Conservation (phyloP, 1,139 yeast genomes). For the Protomyces inouyei region DNA sequence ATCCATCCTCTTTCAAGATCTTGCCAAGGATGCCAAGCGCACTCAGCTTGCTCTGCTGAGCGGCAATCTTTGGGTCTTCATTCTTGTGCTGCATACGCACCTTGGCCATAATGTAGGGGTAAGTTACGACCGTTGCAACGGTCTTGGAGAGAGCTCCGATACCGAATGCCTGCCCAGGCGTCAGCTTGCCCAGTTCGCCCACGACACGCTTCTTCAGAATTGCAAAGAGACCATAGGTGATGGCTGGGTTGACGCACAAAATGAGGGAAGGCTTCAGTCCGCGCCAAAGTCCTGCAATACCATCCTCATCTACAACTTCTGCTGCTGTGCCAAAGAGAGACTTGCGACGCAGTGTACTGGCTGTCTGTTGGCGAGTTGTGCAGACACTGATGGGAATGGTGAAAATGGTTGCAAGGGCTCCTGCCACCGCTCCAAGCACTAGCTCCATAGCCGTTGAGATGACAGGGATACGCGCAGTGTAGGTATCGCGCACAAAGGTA, state of each 20-base stretch:
- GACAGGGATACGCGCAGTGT: slow-evolving; percentile 41
- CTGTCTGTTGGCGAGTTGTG: slow-evolving; percentile 79
- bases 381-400: slow-evolving; percentile 80
- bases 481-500: slow-evolving; percentile 51
- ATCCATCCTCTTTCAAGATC: slow-evolving; percentile 51
- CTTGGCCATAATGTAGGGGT: slow-evolving; percentile 79
- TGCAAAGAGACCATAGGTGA: slow-evolving; percentile 80
- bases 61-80: slow-evolving; percentile 28
- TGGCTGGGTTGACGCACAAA: slow-evolving; percentile 76
- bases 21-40: slow-evolving; percentile 54
- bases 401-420: slow-evolving; percentile 75
- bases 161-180: slow-evolving; percentile 63
- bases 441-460: slow-evolving; percentile 58
- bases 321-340: slow-evolving; percentile 45
- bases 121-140: slow-evolving; percentile 73
- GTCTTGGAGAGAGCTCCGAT: slow-evolving; percentile 77
- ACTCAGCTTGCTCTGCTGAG: slow-evolving; percentile 43
- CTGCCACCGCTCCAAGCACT: slow-evolving; percentile 76
- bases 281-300: slow-evolving; percentile 71
- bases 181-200: slow-evolving; percentile 47
- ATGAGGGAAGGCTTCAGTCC: slow-evolving; percentile 79
- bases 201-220: slow-evolving; percentile 57
- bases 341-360: slow-evolving; percentile 34
- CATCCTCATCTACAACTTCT: slow-evolving; percentile 61
- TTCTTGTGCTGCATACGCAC: slow-evolving; percentile 64